phyloP scores from a whole-genome alignment of 2,329 filamentous ascomycete genomes.

The Pyrenophora tritici-repentis region DNA sequence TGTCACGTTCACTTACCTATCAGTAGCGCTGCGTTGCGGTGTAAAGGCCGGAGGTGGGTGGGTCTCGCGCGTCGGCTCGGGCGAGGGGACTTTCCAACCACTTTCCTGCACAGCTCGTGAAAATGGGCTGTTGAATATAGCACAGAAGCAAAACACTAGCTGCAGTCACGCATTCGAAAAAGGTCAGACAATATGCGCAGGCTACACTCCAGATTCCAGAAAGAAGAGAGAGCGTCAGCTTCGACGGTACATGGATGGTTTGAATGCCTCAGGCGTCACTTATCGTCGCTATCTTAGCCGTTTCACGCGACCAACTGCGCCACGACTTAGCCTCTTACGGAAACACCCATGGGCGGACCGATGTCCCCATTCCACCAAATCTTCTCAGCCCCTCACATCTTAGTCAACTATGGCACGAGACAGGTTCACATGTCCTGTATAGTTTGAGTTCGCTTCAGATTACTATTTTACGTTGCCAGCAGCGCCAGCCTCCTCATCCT shows the following conservation, averaged over 20 bases:
- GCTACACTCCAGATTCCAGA: neutral
- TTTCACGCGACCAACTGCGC: constrained; percentile 14
- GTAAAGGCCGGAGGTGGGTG: constrained; percentile 20
- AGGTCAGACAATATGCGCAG: neutral
- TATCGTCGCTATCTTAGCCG: constrained; percentile 15
- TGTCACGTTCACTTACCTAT: constrained; percentile 11
- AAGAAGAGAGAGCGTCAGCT: neutral
- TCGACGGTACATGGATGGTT: neutral
- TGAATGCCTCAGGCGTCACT: constrained; percentile 8
- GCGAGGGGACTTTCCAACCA: constrained; percentile 9
- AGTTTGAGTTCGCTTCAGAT: constrained; percentile 3
- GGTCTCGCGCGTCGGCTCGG: constrained; percentile 14
- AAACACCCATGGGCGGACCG: neutral
- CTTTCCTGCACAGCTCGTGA: constrained; percentile 5
- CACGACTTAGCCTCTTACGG: constrained; percentile 5
- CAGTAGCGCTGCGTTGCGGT: constrained; percentile 18
- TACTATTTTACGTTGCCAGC: constrained; percentile 14
- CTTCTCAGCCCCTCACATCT: neutral
- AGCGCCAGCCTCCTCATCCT: neutral
- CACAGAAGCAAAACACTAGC: neutral
- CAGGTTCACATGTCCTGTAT: neutral
- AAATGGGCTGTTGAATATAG: neutral
- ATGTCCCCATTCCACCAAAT: neutral
- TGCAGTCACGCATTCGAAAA: too few relatives aligned
- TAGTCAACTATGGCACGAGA: neutral